Conservation (phyloP, 1,284 basidiomycete species). For the Trichosporon sp. region DNA sequence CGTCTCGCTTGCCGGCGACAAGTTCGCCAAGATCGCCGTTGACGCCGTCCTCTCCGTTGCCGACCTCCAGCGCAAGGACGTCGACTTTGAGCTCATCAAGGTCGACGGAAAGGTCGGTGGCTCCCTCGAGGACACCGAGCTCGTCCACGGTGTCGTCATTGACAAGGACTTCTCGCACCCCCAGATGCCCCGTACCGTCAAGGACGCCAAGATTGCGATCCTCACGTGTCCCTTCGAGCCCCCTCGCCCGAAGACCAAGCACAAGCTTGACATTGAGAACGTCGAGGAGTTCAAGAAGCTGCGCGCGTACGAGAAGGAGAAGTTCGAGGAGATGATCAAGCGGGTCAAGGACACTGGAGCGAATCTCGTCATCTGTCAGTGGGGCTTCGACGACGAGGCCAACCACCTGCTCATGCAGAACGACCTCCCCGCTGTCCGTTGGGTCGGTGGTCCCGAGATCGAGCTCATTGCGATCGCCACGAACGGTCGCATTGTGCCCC, state of each 20-base stretch:
- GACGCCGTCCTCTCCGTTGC: conserved; percentile 95
- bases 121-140: conserved; percentile 86
- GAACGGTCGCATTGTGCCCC: conserved; percentile 94
- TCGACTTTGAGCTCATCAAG: conserved; percentile 98
- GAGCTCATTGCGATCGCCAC: conserved; percentile 99
- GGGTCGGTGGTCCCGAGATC: conserved; percentile 99
- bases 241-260: conserved; percentile 98
- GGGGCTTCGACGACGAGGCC: conserved; percentile 99
- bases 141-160: conserved; percentile 82
- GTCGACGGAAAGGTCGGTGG: conserved; percentile 99
- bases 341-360: conserved; percentile 96
- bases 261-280: conserved; percentile 95
- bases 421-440: conserved; percentile 94
- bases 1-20: conserved; percentile 92
- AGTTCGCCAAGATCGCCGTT: conserved; percentile 96
- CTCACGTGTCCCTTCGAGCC: conserved; percentile 99
- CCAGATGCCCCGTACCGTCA: conserved; percentile 89
- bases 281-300: conserved; percentile 99
- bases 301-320: conserved; percentile 91
- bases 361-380: conserved; percentile 98
- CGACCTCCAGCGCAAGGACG: conserved; percentile 90
- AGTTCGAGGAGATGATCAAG: conserved; percentile 96
- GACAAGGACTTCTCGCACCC: conserved; percentile 99
- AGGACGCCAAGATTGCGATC: conserved; percentile 90
- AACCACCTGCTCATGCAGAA: conserved; percentile 98